Percentiles rank a stretch among this genome's conserved stretches.
phyloP scores from a whole-genome alignment of 225 moss, liverwort and hornwort species.

The Anthoceros angustus region DNA sequence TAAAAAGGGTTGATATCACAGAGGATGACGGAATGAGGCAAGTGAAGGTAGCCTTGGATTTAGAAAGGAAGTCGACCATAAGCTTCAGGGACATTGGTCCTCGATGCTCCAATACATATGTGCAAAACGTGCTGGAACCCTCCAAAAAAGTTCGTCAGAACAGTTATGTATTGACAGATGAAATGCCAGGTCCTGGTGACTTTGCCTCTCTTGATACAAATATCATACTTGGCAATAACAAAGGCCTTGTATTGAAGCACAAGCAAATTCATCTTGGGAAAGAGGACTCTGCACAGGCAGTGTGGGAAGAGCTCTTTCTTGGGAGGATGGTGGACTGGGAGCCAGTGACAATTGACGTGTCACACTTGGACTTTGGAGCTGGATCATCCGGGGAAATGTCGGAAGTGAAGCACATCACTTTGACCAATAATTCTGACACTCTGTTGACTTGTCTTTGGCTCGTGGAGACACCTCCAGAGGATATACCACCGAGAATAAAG shows the following conservation, averaged over 20 bases:
- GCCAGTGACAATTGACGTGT: constrained; percentile 41
- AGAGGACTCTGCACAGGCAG: constrained; percentile 44
- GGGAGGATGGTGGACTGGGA: constrained; percentile 89
- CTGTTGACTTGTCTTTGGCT: constrained; percentile 60
- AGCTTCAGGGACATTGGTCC: constrained; percentile 1
- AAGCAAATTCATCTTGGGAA: constrained; percentile 39
- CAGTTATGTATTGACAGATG: background rate
- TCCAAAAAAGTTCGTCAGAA: background rate
- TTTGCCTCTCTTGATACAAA: constrained; percentile 1
- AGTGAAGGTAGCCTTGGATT: background rate
- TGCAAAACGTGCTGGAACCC: background rate
- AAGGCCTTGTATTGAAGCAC: constrained; percentile 44
- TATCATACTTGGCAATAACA: constrained; percentile 25
- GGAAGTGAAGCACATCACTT: constrained; percentile 42
- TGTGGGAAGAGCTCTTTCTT: constrained; percentile 78
- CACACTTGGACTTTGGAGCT: constrained; percentile 45
- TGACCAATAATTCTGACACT: constrained; percentile 69
- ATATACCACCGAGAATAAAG: constrained; percentile 16
- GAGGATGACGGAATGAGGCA: background rate
- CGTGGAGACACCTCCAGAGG: constrained; percentile 30
- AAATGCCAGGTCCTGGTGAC: constrained; percentile 4
- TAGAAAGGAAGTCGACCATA: background rate
- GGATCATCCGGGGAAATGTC: constrained; percentile 37
- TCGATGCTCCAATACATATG: background rate
- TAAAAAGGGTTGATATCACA: background rate